phyloP scores from a whole-genome alignment of 495 filamentous ascomycete genomes.

The Daldinia loculata region DNA sequence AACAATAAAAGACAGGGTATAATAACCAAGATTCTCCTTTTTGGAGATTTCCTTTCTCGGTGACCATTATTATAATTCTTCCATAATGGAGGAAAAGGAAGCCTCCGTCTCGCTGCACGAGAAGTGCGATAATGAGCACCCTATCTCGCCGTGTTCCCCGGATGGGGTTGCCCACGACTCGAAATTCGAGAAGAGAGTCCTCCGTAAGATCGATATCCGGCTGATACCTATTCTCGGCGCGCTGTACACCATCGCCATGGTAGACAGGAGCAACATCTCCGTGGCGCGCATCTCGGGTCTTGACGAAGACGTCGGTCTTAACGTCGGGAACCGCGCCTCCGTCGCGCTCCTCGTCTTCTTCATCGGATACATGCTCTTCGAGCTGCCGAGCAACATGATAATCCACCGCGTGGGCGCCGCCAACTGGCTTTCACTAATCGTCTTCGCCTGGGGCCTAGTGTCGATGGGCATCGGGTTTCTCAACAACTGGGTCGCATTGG shows the following conservation, averaged over 20 bases:
- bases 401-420: constrained; percentile 66
- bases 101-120: constrained; percentile 33
- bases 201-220: constrained; percentile 71
- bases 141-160: background rate
- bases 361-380: constrained; percentile 47
- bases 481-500: constrained; percentile 59
- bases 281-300: constrained; percentile 58
- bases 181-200: constrained; percentile 39
- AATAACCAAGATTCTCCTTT: background rate
- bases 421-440: constrained; percentile 67
- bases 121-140: constrained; percentile 18
- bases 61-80: background rate
- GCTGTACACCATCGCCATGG: constrained; percentile 46
- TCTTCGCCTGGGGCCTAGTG: constrained; percentile 61
- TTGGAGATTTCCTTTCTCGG: background rate
- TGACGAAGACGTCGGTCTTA: constrained; percentile 46
- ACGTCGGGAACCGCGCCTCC: constrained; percentile 42
- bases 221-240: constrained; percentile 65
- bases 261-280: constrained; percentile 51
- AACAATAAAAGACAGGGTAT: constrained; percentile 2
- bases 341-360: constrained; percentile 63
- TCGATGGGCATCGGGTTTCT: constrained; percentile 69
- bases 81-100: constrained; percentile 31
- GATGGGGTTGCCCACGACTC: constrained; percentile 7
- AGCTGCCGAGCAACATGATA: constrained; percentile 73